phyloP scores from a whole-genome alignment of 164 flowering plant genomes.

The Dillenia suffruticosa region DNA sequence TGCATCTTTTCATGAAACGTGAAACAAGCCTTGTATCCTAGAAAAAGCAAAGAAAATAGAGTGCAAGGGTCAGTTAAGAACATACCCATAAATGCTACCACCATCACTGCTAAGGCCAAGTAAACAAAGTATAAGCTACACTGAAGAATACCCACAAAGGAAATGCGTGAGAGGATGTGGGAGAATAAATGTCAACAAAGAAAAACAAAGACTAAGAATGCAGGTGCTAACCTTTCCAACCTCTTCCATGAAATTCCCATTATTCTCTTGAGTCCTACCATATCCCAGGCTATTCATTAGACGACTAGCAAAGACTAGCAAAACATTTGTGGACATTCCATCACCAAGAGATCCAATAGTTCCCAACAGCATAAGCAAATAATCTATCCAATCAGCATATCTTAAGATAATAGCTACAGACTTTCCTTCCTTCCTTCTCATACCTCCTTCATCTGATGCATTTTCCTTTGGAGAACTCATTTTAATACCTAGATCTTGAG shows the following conservation, averaged over 20 bases:
- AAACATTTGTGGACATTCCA: constrained; percentile 81
- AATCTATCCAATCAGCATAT: constrained; percentile 80
- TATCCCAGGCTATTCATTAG: constrained; percentile 81
- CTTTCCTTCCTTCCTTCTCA: constrained; percentile 14
- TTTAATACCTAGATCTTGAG: neutral
- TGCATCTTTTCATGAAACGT: no score
- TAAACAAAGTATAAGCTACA: constrained; percentile 77
- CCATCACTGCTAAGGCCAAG: constrained; percentile 78
- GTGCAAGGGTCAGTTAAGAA: constrained; percentile 3
- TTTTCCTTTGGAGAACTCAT: constrained; percentile 19
- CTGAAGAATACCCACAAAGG: constrained; percentile 27
- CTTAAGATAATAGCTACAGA: constrained; percentile 48
- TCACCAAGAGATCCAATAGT: constrained; percentile 88
- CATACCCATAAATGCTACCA: constrained; percentile 85
- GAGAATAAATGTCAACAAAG: neutral
- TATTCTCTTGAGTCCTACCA: constrained; percentile 32
- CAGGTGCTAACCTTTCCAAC: constrained; percentile 59
- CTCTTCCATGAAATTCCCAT: constrained; percentile 61
- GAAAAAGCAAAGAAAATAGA: neutral
- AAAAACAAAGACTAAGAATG: neutral
- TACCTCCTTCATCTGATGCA: constrained; percentile 6
- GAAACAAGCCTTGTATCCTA: neutral
- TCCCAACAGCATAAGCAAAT: constrained; percentile 75
- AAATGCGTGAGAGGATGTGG: neutral
- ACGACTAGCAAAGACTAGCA: constrained; percentile 66